Conservation (phyloP, 2,329 filamentous ascomycete genomes). For the Bipolaris sorokiniana region DNA sequence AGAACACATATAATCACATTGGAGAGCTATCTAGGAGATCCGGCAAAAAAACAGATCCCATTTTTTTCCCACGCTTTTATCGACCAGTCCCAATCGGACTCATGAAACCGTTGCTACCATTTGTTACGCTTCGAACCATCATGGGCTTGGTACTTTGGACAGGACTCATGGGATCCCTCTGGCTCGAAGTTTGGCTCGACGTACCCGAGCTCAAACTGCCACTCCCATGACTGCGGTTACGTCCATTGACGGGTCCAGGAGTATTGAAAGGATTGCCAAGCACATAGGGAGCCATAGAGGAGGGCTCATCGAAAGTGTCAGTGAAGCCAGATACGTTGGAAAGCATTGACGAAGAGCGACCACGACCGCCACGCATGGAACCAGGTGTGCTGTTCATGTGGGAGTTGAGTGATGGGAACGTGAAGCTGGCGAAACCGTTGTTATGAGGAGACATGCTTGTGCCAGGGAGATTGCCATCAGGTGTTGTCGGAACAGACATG, state of each 20-base stretch:
- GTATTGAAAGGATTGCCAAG: conserved; percentile 49
- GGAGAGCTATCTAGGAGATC: conserved; percentile 30
- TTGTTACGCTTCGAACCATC: conserved; percentile 42
- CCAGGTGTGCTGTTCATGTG: conserved; percentile 43
- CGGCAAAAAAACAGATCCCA: conserved; percentile 21
- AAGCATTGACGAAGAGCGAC: conserved; percentile 60
- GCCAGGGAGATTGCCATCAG: conserved; percentile 65
- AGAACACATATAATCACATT: conserved; percentile 38
- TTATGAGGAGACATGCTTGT: conserved; percentile 51
- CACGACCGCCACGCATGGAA: conserved; percentile 49
- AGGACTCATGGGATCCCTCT: conserved; percentile 49
- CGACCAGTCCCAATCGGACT: conserved; percentile 41
- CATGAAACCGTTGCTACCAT: conserved; percentile 39
- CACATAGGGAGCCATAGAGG: conserved; percentile 33
- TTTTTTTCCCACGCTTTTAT: conserved; percentile 19
- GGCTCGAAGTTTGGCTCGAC: conserved; percentile 48
- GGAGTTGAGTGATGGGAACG: conserved; percentile 43
- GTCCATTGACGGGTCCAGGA: conserved; percentile 46
- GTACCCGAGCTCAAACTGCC: conserved; percentile 54
- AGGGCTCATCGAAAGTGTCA: conserved; percentile 51
- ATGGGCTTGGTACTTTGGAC: conserved; percentile 43
- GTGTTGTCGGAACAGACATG: conserved; percentile 58
- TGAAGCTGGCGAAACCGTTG: conserved; percentile 46
- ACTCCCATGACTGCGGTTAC: conserved; percentile 57
- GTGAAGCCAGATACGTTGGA: conserved; percentile 60